phyloP scores from a whole-genome alignment of 2,329 filamentous ascomycete genomes.

The Exophiala bonariae region DNA sequence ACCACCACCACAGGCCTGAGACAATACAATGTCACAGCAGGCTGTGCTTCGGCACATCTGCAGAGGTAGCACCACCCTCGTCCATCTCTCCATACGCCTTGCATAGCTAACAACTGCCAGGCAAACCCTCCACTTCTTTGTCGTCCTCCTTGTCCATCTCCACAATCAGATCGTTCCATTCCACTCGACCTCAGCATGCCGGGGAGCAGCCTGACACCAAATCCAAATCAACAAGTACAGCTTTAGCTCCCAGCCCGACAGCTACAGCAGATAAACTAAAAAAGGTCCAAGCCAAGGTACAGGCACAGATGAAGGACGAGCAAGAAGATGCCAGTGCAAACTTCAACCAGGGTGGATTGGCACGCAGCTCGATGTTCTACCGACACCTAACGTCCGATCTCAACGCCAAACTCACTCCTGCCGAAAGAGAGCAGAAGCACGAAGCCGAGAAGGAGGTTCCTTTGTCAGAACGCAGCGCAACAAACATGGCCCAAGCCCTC shows the following conservation, averaged over 20 bases:
- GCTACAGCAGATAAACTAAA: slow-evolving; percentile 12
- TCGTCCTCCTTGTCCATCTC: background rate
- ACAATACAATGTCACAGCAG: slow-evolving; percentile 16
- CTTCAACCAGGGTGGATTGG: slow-evolving; percentile 13
- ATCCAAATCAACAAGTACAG: background rate
- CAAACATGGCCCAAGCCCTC: slow-evolving; percentile 62
- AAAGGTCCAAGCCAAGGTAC: slow-evolving; percentile 12
- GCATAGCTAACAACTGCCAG: too few relatives aligned
- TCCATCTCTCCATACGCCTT: too few relatives aligned
- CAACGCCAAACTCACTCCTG: too few relatives aligned
- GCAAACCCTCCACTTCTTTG: too few relatives aligned
- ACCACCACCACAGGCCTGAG: background rate
- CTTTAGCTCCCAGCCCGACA: background rate
- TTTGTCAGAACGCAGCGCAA: slow-evolving; percentile 43
- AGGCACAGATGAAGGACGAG: slow-evolving; percentile 11
- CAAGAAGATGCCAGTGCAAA: slow-evolving; percentile 10
- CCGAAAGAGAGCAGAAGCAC: background rate
- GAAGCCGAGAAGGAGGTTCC: slow-evolving; percentile 12
- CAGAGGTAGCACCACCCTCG: slow-evolving; percentile 7
- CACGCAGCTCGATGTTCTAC: background rate
- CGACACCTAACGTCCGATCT: background rate
- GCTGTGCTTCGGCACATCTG: slow-evolving; percentile 14
- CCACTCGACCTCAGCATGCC: slow-evolving; percentile 20
- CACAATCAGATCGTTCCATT: slow-evolving; percentile 24
- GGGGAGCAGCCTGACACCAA: slow-evolving; percentile 14